Conservation (phyloP, 352 stramenopile genomes). For the Pythium rishiriense region DNA sequence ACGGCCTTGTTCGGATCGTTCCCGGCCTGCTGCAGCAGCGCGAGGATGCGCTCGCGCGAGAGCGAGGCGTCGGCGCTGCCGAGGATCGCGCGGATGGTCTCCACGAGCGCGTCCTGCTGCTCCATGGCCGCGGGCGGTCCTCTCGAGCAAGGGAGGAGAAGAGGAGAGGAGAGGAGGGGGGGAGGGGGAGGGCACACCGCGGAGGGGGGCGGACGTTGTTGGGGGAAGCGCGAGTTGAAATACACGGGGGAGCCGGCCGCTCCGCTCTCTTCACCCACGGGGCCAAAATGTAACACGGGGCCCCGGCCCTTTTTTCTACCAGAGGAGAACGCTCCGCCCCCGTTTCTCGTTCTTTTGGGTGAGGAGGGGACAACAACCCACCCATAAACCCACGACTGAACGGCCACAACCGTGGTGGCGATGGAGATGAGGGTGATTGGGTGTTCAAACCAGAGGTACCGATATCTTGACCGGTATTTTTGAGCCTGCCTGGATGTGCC, state of each 20-base stretch:
- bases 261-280: too few species aligned
- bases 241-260: background rate
- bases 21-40: conserved; percentile 52
- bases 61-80: conserved; percentile 47
- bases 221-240: background rate
- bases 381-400: background rate
- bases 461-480: conserved; percentile 8
- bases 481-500: too few species aligned
- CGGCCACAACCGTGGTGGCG: too few species aligned
- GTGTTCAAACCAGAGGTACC: conserved; percentile 11
- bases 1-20: conserved; percentile 86
- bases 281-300: conserved; percentile 2
- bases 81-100: conserved; percentile 79
- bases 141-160: background rate
- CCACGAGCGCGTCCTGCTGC: conserved; percentile 65
- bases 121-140: background rate
- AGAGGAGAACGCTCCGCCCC: conserved; percentile 4
- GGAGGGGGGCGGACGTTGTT: background rate
- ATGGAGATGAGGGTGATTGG: conserved; percentile 22
- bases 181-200: background rate
- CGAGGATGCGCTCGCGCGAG: conserved; percentile 65
- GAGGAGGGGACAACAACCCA: background rate
- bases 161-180: background rate
- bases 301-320: conserved; percentile 15
- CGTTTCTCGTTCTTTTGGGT: conserved; percentile 1